phyloP scores from a whole-genome alignment of 78 protist species.

The Pigoraptor vietnamica region DNA sequence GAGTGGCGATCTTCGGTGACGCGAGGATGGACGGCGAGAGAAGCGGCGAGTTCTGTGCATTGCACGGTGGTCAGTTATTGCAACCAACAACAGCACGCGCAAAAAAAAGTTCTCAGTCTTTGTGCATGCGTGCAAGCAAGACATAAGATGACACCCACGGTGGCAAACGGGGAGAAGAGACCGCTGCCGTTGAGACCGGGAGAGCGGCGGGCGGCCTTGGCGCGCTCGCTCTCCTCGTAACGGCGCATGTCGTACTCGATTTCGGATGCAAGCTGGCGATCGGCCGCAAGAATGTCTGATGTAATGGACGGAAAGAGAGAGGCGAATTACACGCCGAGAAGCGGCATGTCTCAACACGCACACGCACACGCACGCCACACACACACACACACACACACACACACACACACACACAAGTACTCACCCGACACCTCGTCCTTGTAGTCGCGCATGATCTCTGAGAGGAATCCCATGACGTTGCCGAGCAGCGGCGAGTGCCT shows the following conservation, averaged over 20 bases:
- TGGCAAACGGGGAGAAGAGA: not conserved
- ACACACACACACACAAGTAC: not conserved
- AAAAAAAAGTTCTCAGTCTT: not conserved
- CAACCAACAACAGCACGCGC: not conserved
- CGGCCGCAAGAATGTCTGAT: constrained; percentile 44
- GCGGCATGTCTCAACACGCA: not conserved
- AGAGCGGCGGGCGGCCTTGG: not conserved
- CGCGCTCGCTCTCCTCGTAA: not conserved
- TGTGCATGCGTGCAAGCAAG: not conserved
- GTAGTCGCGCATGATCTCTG: constrained; percentile 44
- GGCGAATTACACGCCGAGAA: not conserved
- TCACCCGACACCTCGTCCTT: constrained; percentile 35
- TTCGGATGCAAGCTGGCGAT: constrained; percentile 61
- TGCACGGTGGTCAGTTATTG: not conserved
- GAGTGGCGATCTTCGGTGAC: not conserved
- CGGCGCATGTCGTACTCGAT: constrained; percentile 47
- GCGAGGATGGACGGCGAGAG: not conserved
- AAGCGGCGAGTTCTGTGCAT: not conserved
- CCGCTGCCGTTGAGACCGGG: not conserved
- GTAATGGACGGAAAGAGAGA: not conserved
- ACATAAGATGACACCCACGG: not conserved
- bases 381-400: not conserved
- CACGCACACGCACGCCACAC: not conserved
- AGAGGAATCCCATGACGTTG: constrained; percentile 36
- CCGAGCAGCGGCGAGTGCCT: constrained; percentile 55